Evolutionary conservation across 2,329 filamentous ascomycete species (phyloP).

Genomic region (Colletotrichum gigasporum): DNA sequence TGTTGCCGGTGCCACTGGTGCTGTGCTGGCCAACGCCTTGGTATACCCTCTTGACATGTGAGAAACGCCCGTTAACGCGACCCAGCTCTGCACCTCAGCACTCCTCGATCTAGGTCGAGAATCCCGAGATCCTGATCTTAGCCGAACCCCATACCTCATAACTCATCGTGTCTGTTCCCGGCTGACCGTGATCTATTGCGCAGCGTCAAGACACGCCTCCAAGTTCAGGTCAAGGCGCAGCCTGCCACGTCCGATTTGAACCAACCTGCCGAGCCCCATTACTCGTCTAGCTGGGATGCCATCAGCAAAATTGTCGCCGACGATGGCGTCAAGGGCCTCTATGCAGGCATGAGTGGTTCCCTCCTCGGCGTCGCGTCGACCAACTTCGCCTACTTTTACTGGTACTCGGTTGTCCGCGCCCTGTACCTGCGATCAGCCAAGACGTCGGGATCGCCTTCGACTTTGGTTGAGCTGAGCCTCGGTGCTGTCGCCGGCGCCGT

Average conservation of each 20-base stretch:
- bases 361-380: conserved; percentile 94
- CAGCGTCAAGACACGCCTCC: conserved; percentile 94
- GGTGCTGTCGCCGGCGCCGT: conserved; percentile 90
- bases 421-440: conserved; percentile 76
- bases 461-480: conserved; percentile 82
- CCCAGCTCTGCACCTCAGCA: too few relatives aligned
- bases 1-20: conserved; percentile 90
- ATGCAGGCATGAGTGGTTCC: conserved; percentile 87
- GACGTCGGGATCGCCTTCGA: conserved; percentile 69
- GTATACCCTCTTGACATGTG: conserved; percentile 98
- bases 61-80: conserved; percentile 46
- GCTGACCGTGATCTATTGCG: conserved; percentile 6
- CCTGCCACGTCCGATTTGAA: conserved; percentile 52
- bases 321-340: conserved; percentile 85
- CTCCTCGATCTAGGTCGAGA: too few relatives aligned
- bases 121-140: background rate
- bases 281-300: conserved; percentile 88
- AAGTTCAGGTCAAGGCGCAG: conserved; percentile 86
- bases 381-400: conserved; percentile 99
- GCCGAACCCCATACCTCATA: background rate
- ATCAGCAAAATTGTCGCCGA: conserved; percentile 82
- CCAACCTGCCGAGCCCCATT: conserved; percentile 71
- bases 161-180: conserved; percentile 21
- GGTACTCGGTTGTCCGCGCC: conserved; percentile 89
- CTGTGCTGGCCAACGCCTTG: conserved; percentile 91